phyloP scores from a whole-genome alignment of 2,329 filamentous ascomycete species.

The Volutella citrinella region DNA sequence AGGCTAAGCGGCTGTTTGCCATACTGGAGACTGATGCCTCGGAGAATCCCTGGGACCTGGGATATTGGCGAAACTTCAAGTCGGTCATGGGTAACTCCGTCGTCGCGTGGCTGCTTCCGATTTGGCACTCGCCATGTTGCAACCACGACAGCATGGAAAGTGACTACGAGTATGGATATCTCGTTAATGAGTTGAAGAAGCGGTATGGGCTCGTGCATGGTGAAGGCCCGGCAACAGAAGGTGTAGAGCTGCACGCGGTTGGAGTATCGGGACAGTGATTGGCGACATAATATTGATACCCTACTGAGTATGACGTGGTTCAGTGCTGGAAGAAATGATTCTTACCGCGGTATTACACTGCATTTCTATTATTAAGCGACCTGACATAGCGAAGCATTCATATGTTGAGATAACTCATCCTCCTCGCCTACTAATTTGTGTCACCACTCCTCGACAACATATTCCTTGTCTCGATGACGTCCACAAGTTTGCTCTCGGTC shows the following conservation, averaged over 20 bases:
- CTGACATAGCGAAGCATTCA: too few species aligned
- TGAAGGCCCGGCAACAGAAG: constrained; percentile 7
- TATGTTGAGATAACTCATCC: too few species aligned
- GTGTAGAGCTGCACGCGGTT: constrained; percentile 17
- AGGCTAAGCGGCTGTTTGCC: constrained; percentile 68
- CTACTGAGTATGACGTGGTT: too few species aligned
- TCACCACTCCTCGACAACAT: too few species aligned
- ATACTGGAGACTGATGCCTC: constrained; percentile 70
- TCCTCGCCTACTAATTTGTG: too few species aligned
- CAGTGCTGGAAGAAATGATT: too few species aligned
- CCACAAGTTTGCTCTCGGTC: too few species aligned
- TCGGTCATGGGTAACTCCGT: constrained; percentile 72
- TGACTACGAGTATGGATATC: constrained; percentile 65
- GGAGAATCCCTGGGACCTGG: constrained; percentile 85
- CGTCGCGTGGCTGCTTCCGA: constrained; percentile 77
- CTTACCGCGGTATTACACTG: too few species aligned
- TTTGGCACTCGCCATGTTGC: constrained; percentile 71
- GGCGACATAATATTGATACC: constrained; percentile 20
- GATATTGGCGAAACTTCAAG: constrained; percentile 66
- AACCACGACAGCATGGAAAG: constrained; percentile 63
- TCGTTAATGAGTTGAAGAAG: constrained; percentile 54
- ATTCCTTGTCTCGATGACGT: too few species aligned
- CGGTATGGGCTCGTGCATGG: constrained; percentile 28
- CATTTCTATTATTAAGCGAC: too few species aligned
- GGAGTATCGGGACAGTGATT: constrained; percentile 4